Conservation (phyloP, 83 land plant species). For the Isoetes engelmannii region DNA sequence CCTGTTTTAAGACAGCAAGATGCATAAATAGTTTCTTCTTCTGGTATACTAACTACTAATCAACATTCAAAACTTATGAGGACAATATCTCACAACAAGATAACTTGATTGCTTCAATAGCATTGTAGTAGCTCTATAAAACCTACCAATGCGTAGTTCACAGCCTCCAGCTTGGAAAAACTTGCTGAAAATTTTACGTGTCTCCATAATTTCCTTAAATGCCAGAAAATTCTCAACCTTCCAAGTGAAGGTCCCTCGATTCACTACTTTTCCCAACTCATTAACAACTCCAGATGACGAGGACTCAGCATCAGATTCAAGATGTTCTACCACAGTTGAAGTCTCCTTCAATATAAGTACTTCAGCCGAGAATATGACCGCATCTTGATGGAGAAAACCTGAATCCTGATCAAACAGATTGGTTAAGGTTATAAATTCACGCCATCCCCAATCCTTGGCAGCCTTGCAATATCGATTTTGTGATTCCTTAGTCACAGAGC, state of each 20-base stretch:
- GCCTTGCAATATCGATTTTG: slow-evolving; percentile 96
- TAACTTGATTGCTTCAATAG: too few relatives aligned
- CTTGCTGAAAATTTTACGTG: slow-evolving; percentile 93
- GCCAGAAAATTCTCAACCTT: slow-evolving; percentile 92
- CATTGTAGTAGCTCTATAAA: neutral
- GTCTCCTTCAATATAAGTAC: slow-evolving; percentile 95
- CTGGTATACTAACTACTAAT: too few relatives aligned
- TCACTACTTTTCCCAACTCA: slow-evolving; percentile 33
- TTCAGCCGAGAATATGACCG: slow-evolving; percentile 91
- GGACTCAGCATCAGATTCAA: slow-evolving; percentile 45
- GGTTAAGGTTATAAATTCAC: slow-evolving; percentile 93
- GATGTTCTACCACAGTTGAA: slow-evolving; percentile 55
- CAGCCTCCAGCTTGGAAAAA: slow-evolving; percentile 98
- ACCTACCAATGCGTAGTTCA: slow-evolving; percentile 92
- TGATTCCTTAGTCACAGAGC: slow-evolving; percentile 94
- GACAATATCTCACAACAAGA: too few relatives aligned
- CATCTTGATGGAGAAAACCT: slow-evolving; percentile 91
- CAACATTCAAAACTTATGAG: too few relatives aligned
- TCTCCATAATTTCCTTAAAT: slow-evolving; percentile 98
- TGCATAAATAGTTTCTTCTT: too few relatives aligned
- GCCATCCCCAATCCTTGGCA: slow-evolving; percentile 99
- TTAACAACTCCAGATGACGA: slow-evolving; percentile 14
- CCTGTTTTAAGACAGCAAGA: slow-evolving; percentile 38
- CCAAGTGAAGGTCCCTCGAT: slow-evolving; percentile 79
- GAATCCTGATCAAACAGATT: slow-evolving; percentile 98